Evolutionary conservation across 2,329 filamentous ascomycete genomes (phyloP), one percentile per base, ranked within the genome.

Genomic region (Penicillium sp.): DNA sequence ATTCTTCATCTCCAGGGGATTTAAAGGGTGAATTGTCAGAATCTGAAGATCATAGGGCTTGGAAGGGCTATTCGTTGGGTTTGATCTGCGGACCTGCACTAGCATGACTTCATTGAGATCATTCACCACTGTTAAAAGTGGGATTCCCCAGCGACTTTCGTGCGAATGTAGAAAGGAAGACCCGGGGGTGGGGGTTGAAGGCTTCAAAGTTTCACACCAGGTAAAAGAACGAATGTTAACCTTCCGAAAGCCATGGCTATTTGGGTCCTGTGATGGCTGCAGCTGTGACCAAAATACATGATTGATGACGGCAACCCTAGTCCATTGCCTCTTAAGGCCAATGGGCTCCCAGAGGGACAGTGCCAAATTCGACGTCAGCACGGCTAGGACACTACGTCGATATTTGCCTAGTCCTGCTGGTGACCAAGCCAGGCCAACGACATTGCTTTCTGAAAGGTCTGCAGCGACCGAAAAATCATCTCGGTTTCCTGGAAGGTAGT

Each of bases 311-410:
- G 80, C 63, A 4, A 77, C 77, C 33, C 84, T 77, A 40, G 72
- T 72, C 84, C 85, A 87, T 61, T 76, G 78, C 1, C 72, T 69
- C 42, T 74, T 70, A 10, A 75, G 74, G 13, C 80, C 80, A 33
- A 78, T 69, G 3, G 79, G 75, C 48, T 82, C 80, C 79, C 84
- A 87, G 9, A 87, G 68, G 1, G 82, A 83, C 6, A 87, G 69
- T 1, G 83, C 66, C 54, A 85, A 70, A 61, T 84, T 86, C 3
- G 83, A 80, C 0, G 83, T 85, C 45, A 85, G 72, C 17, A 85
- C 79, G 2, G 80, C 82, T 29, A 87, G 76, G 8, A 80, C 78
- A 64, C 80, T 83, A 60, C 82, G 78, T 43, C 78, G 73, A 68
- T 85, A 80, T 62, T 78, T 80, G 19, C 77, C 83, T 40, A 86